Evolutionary conservation across 805 yeast genomes (phyloP), one percentile per base, ranked within the genome.

Genomic region (Metschnikowia kofuensis): DNA sequence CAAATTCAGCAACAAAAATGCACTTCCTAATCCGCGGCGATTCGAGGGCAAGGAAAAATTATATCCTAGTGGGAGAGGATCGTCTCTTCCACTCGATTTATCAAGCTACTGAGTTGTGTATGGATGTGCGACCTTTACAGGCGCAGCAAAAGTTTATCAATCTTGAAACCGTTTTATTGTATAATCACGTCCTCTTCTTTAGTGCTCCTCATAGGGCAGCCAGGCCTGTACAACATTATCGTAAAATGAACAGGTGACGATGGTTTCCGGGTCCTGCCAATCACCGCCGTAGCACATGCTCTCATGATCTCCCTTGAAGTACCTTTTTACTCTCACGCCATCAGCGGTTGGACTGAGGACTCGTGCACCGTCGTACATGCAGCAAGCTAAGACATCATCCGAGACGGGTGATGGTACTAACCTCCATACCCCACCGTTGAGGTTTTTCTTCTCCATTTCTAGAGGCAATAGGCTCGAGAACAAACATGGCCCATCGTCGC

Each of bases 381-480:
- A 89, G 64, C 97, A 91, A 0, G 84, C 82, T 43, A 92, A 68
- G 0, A 92, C 75, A 38, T 79, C 68, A 48, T 78, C 68, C 4
- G 60, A 56, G 0, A 54, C 47, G 0, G 82, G 79, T 15, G 80
- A 73, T 2, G 96, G 96, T 7, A 82, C 69, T 49, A 94, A 74
- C 58, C 96, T 73, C 99, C 99, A 92, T 2, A 92, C 98, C 1
- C 99, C 99, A 6, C 99, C 98, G 1, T 89, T 91, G 3, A 94
- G 69, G 41, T 84, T 77, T 29, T 72, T 64, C 38, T 70, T 69
- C 12, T 72, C 65, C 6, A 63, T 61, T 0, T 74, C 70, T 30
- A 65, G 67, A 0, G 92, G 92, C 1, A 78, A 68, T n/a, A 72
- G 59, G 0, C 86, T 84, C 26, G 65, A 69, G 29, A 64, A 57